Percentiles rank a stretch among this genome's conserved stretches.
phyloP scores from a whole-genome alignment of 306 rosid genomes.

The Bauhinia variegata region DNA sequence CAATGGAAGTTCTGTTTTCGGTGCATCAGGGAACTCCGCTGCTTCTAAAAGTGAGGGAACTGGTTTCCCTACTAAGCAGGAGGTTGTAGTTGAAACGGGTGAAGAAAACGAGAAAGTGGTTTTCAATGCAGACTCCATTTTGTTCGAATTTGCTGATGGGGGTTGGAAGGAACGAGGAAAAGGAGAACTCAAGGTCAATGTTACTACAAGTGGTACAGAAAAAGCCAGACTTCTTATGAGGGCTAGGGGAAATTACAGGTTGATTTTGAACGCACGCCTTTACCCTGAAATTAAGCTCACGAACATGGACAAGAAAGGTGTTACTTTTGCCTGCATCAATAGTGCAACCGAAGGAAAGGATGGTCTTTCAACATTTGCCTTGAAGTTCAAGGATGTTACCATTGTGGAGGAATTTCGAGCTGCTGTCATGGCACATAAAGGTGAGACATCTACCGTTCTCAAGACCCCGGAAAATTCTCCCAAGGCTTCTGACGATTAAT shows the following conservation, averaged over 20 bases:
- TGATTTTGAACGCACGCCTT: slow-evolving; percentile 84
- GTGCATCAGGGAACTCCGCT: slow-evolving; percentile 51
- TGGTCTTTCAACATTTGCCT: slow-evolving; percentile 82
- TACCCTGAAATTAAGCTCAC: slow-evolving; percentile 89
- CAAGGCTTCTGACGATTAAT: slow-evolving; percentile 54
- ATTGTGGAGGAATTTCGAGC: slow-evolving; percentile 73
- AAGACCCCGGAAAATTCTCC: slow-evolving; percentile 89
- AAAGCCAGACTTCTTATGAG: slow-evolving; percentile 85
- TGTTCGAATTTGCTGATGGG: slow-evolving; percentile 75
- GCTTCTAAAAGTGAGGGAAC: slow-evolving; percentile 66
- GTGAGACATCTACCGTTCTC: slow-evolving; percentile 46
- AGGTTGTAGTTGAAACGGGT: slow-evolving; percentile 86
- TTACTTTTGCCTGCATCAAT: slow-evolving; percentile 91
- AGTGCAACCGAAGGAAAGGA: slow-evolving; percentile 72
- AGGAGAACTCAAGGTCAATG: slow-evolving; percentile 85
- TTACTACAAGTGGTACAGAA: slow-evolving; percentile 53
- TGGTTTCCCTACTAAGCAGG: slow-evolving; percentile 65
- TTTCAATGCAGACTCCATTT: slow-evolving; percentile 71
- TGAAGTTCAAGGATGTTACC: slow-evolving; percentile 85
- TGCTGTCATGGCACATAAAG: slow-evolving; percentile 63
- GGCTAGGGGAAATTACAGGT: slow-evolving; percentile 74
- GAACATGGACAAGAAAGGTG: slow-evolving; percentile 88
- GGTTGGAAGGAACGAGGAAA: slow-evolving; percentile 98
- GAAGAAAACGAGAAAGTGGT: slow-evolving; percentile 83
- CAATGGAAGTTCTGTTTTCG: slow-evolving; percentile 73